Base-by-base conservation (phyloP, 2,329 filamentous ascomycete species). In the Zopfia rhizophila region DNA sequence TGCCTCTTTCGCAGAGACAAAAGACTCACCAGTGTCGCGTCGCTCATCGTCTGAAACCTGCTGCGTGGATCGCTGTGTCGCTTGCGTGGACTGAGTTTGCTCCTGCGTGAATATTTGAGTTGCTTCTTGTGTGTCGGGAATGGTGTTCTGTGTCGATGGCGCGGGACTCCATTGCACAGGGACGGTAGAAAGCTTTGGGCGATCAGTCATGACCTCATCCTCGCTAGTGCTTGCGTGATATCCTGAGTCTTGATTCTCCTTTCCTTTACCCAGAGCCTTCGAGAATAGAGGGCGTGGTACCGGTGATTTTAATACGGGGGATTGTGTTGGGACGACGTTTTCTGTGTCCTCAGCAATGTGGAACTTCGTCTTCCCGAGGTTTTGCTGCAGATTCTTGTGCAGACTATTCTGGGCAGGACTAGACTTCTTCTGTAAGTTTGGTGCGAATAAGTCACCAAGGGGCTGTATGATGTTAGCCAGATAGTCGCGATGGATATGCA, bases 321-420 rank as follows among this genome's bases (percentile, higher is more conserved):
- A 67, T 16, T 53, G 55, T 7, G 48, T 28, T 7, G 57, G 56
- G 4, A 55, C 45, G 13, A 58, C 42, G 55, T 60, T 72, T 59
- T 75, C 70, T 7, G 69, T 3, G 68, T 87, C 84, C 59, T 82
- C 78, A 19, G 84, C 81, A 37, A 86, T 81, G 56, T 82, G 78
- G 53, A 88, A 78, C 45, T 80, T 82, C 7, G 86, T 78, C 49
- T 81, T 83, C 7, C 84, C 78, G 30, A 83, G 78, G 52, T 81
- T 81, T 29, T 76, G 74, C 55, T 79, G 80, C 39, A 73, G 64
- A 64, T 75, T 51, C 59, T 75, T 69, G 76, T 77, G 55, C 72
- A 72, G 73, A 61, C 76, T 71, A 77, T 78, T 58, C 75, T 73
- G 74, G 32, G 85, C 82, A 3, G 81, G 79, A 49, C 80, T 85